Evolutionary conservation across 306 rosid species (phyloP), one percentile per base, ranked within the genome.

Genomic region (Parietaria judaica): DNA sequence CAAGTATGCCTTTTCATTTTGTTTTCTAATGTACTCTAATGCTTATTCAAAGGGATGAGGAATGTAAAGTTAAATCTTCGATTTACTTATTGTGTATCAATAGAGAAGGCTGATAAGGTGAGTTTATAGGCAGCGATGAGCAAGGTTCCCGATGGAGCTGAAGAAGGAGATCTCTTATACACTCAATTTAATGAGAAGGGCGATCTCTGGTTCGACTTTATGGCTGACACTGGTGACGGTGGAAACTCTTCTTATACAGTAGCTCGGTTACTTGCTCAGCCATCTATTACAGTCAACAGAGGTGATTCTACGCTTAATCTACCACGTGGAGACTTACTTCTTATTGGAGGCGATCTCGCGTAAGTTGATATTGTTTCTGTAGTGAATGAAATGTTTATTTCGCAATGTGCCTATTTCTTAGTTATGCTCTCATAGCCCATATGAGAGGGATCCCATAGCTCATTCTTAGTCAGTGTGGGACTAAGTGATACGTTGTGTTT

Each of bases 151-250:
- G 81, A 86, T 36, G 90, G 83, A 72, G 79, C 72, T 66, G 67
- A 72, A 56, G 76, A 80, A 61, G 77, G 66, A 53, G 99, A 85
- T 65, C 76, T 86, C 73, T 63, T 92, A 38, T 92, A 82, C 66
- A 83, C 77, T 72, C 92, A 92, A 71, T 82, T 88, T 58, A 72
- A 78, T 58, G 90, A 81, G 72, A 84, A 77, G 83, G 87, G 86
- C 58, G 95, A 82, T 56, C 72, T 92, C 39, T 92, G 99, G 96
- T 92, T 92, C 77, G 99, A 92, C 78, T 92, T 92, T 77, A 88
- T 88, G 95, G 96, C 99, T 72, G 99, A 92, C 78, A 92, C 99
- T 17, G 99, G 99, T 14, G 99, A 92, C 63, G 99, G 99, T 72
- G 99, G 99, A 65, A 92, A 92, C 85, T 86, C 96, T 64, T 88